phyloP scores from a whole-genome alignment of 495 filamentous ascomycete species.

The Cladorrhinum samala region DNA sequence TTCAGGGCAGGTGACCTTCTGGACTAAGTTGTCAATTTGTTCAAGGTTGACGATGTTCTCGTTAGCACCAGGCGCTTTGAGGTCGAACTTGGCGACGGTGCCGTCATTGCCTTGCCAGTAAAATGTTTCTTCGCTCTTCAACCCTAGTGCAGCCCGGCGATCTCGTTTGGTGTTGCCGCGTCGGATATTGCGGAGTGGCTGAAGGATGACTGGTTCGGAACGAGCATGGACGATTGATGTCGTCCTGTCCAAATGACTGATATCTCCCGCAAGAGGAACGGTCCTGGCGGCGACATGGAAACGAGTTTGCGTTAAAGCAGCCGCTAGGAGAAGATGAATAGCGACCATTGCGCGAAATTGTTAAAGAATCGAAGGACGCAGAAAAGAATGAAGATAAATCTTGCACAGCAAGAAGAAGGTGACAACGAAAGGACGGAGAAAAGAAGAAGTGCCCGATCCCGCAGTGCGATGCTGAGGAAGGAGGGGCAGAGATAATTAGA shows the following conservation, averaged over 20 bases:
- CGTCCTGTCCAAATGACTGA: not conserved
- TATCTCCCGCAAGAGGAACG: not conserved
- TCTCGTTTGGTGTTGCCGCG: constrained; percentile 9
- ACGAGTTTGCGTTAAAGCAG: not conserved
- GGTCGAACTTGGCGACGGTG: constrained; percentile 12
- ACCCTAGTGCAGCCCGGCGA: constrained; percentile 4
- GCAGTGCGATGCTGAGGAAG: too few species aligned
- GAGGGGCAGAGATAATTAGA: too few species aligned
- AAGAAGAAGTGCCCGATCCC: not conserved
- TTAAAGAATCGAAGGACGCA: too few species aligned
- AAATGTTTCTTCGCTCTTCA: constrained; percentile 9
- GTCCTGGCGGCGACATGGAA: not conserved
- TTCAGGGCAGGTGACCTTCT: constrained; percentile 7
- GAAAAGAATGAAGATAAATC: not conserved
- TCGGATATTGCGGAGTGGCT: constrained; percentile 6
- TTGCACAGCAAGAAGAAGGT: not conserved
- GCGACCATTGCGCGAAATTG: not conserved
- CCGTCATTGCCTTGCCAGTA: constrained; percentile 15
- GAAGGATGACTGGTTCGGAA: constrained; percentile 5
- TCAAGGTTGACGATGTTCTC: constrained; percentile 20
- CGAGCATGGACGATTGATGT: not conserved
- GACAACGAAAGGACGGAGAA: too few species aligned
- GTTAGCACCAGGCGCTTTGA: constrained; percentile 3
- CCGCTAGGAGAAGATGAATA: not conserved
- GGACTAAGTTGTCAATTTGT: constrained; percentile 14